Conservation (phyloP, 2,329 filamentous ascomycete genomes). For the Piedraia hortae region DNA sequence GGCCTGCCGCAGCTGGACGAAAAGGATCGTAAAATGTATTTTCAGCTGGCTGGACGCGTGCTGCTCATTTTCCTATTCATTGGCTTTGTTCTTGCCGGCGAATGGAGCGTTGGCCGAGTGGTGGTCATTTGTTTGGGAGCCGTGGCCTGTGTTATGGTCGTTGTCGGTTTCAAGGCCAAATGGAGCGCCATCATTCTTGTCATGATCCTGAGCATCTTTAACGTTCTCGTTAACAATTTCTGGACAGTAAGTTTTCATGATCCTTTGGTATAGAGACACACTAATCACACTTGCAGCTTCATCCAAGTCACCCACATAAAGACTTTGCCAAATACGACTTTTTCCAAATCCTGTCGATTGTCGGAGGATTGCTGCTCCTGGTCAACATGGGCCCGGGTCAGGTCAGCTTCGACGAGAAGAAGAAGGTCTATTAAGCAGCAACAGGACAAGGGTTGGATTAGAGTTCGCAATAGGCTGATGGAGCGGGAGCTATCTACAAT, state of each 20-base stretch:
- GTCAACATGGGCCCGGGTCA: constrained; percentile 97
- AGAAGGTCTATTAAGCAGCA: constrained; percentile 84
- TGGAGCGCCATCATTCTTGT: constrained; percentile 90
- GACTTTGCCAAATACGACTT: constrained; percentile 99
- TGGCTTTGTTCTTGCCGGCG: constrained; percentile 82
- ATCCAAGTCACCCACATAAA: constrained; percentile 95
- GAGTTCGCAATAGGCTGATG: no score
- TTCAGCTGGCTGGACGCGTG: constrained; percentile 87
- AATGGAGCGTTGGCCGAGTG: constrained; percentile 76
- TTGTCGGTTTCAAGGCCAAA: constrained; percentile 98
- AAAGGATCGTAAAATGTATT: constrained; percentile 99
- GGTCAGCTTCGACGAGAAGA: constrained; percentile 98
- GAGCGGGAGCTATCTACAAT: no score
- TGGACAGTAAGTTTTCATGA: constrained; percentile 59
- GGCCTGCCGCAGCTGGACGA: constrained; percentile 84
- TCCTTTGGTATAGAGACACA: background rate
- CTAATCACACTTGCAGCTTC: constrained; percentile 32
- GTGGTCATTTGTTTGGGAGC: constrained; percentile 62
- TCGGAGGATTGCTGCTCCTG: constrained; percentile 79
- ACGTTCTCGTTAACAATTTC: constrained; percentile 96
- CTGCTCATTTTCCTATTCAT: constrained; percentile 93
- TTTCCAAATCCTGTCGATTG: constrained; percentile 98
- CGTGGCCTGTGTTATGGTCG: constrained; percentile 89
- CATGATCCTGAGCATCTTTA: constrained; percentile 86
- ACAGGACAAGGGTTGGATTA: no score